Conservation (phyloP, 352 stramenopile genomes). For the Globisporangium spinosum region DNA sequence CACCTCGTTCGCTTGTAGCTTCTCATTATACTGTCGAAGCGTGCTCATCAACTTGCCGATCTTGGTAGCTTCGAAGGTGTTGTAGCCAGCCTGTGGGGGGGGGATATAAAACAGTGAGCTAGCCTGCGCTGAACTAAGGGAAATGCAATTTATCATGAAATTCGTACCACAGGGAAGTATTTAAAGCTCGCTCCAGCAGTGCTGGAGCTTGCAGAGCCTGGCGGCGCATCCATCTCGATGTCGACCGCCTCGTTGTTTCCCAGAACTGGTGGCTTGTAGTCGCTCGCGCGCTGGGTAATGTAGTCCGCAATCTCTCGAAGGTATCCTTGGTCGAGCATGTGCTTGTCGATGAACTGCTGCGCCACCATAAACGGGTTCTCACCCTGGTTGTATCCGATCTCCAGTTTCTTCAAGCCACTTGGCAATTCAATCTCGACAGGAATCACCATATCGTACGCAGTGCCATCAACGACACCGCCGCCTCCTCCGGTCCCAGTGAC, state of each 20-base stretch:
- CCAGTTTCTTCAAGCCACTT: constrained; percentile 89
- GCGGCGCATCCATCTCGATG: constrained; percentile 11
- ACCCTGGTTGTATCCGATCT: constrained; percentile 97
- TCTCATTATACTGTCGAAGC: constrained; percentile 88
- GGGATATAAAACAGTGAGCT: constrained; percentile 26
- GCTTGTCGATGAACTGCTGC: constrained; percentile 95
- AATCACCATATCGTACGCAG: constrained; percentile 94
- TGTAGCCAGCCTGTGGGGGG: constrained; percentile 64
- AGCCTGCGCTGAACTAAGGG: constrained; percentile 16
- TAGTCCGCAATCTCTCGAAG: constrained; percentile 95
- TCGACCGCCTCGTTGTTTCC: constrained; percentile 31
- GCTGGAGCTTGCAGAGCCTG: constrained; percentile 3
- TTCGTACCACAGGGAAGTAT: constrained; percentile 62
- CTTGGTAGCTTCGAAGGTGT: constrained; percentile 91
- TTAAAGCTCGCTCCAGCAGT: constrained; percentile 33
- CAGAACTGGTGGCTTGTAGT: constrained; percentile 69
- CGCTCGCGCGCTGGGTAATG: constrained; percentile 89
- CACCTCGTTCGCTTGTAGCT: constrained; percentile 47
- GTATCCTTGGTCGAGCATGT: constrained; percentile 93
- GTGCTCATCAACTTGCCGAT: constrained; percentile 91
- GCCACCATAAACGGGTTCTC: constrained; percentile 96
- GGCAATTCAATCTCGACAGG: constrained; percentile 95
- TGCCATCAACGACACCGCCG: constrained; percentile 88
- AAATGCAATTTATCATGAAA: not conserved
- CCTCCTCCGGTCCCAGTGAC: constrained; percentile 81